These are phyloP conservation scores for Selaginella tamariscina DNA, from an alignment of 75 land plant genomes.

Conservation along the genomic window DNA sequence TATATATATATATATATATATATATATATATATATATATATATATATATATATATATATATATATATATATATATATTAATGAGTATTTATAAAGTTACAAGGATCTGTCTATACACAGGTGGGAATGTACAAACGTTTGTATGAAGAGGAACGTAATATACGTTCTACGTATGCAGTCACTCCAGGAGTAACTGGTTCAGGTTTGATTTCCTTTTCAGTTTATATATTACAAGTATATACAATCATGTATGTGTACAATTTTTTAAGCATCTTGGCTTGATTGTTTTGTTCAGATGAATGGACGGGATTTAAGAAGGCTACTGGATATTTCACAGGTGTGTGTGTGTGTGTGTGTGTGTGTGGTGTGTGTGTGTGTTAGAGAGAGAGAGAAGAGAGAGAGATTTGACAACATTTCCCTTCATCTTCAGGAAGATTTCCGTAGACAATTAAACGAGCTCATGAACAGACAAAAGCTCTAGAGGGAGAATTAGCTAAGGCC, in stretches of 20 bases:
- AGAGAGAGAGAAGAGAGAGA: too few species aligned
- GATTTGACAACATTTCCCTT: background rate
- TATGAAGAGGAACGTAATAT: slow-evolving; percentile 75
- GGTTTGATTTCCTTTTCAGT: background rate
- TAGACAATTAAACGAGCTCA: slow-evolving; percentile 38
- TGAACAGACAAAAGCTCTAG: slow-evolving; percentile 43
- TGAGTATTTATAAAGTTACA: too few species aligned
- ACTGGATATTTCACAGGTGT: slow-evolving; percentile 53
- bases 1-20: too few species aligned
- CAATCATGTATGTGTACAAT: background rate
- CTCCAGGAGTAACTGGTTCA: slow-evolving; percentile 18
- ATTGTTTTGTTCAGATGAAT: slow-evolving; percentile 31
- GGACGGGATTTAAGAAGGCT: slow-evolving; percentile 36
- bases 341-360: background rate
- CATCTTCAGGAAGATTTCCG: slow-evolving; percentile 36
- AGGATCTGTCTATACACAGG: slow-evolving; percentile 39
- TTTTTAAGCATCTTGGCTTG: background rate
- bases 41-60: too few species aligned
- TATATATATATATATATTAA: too few species aligned
- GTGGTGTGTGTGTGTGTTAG: too few species aligned
- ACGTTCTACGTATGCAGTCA: slow-evolving; percentile 20
- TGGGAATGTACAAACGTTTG: slow-evolving; percentile 85
- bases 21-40: too few species aligned
- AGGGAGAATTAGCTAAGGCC: slow-evolving; percentile 44
- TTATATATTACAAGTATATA: background rate